These are phyloP conservation scores for Chenopodium berlandieri DNA, from an alignment of 148 eudicot genomes.

Conservation along the genomic window DNA sequence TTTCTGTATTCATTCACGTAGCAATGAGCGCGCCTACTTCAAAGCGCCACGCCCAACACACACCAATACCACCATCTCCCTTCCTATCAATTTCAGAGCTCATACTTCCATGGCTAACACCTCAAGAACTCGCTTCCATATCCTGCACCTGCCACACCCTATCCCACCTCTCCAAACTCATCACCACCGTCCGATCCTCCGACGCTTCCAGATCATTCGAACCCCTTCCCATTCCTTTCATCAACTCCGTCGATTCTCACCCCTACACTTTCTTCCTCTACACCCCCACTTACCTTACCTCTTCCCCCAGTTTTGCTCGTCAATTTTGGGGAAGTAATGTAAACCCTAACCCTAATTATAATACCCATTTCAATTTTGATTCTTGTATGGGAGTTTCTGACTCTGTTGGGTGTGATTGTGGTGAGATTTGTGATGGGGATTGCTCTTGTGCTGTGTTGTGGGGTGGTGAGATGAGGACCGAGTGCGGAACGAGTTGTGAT, in stretches of 20 bases:
- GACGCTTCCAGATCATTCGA: conserved; percentile 69
- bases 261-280: conserved; percentile 40
- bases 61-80: neutral
- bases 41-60: neutral
- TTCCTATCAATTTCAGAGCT: conserved; percentile 39
- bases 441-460: conserved; percentile 44
- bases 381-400: conserved; percentile 1
- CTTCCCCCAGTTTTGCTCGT: conserved; percentile 34
- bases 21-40: neutral
- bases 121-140: conserved; percentile 47
- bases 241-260: conserved; percentile 48
- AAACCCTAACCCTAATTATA: conserved; percentile 13
- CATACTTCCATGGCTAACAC: conserved; percentile 56
- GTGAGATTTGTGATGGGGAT: conserved; percentile 27
- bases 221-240: conserved; percentile 55
- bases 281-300: conserved; percentile 35
- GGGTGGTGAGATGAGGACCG: conserved; percentile 37
- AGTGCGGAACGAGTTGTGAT: conserved; percentile 64
- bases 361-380: neutral
- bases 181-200: conserved; percentile 47
- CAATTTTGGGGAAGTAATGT: conserved; percentile 47
- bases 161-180: conserved; percentile 33
- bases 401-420: conserved; percentile 49
- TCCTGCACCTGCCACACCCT: conserved; percentile 61
- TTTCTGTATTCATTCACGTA: no score